Evolutionary conservation across 192 early-diverging fungal species (phyloP), one percentile per base, ranked within the genome.

Genomic region (Jimgerdemannia flammicorona): DNA sequence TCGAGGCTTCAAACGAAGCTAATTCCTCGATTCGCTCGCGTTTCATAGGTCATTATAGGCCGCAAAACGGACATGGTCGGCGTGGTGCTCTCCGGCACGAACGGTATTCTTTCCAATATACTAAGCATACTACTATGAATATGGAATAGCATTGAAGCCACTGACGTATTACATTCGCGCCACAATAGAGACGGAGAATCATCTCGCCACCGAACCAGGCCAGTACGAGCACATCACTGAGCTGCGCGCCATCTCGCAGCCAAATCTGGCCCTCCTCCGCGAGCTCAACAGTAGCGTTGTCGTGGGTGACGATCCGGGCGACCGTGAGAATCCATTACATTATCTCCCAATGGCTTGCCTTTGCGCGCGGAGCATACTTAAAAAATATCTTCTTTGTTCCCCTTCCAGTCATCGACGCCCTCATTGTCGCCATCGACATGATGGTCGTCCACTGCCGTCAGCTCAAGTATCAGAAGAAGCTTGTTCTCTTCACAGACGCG

Each of bases 401-500:
- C 14, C 49, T 59, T 14, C 14, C 81, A 92, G 92, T 88, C 43
- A 71, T 94, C 69, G 89, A 91, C 76, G 91, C 82, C 10, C 73
- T 93, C 72, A 88, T 91, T 67, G 80, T 91, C 39, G 85, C 85
- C 9, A 54, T 90, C 54, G 70, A 87, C 8, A 87, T 87, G 74
- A 87, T 92, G 43, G 72, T 81, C 20, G 74, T 68, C 49, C 81
- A 85, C 77, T 91, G 90, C 75, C 81, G 81, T 65, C 79, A 87
- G 3, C 75, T 89, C 54, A 93, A 92, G 77, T 94, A 85, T 66
- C 74, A 73, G n/a, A 93, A 93, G 80, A 87, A 79, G 44, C 86
- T 94, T 8, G 85, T 84, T 69, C 70, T 94, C 7, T 82, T 93
- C 44, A 92, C 93, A 2, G 88, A 93, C 76, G 89, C 81, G 4